Base-by-base conservation (phyloP, 805 yeast genomes). In the Candida mattraensis region DNA sequence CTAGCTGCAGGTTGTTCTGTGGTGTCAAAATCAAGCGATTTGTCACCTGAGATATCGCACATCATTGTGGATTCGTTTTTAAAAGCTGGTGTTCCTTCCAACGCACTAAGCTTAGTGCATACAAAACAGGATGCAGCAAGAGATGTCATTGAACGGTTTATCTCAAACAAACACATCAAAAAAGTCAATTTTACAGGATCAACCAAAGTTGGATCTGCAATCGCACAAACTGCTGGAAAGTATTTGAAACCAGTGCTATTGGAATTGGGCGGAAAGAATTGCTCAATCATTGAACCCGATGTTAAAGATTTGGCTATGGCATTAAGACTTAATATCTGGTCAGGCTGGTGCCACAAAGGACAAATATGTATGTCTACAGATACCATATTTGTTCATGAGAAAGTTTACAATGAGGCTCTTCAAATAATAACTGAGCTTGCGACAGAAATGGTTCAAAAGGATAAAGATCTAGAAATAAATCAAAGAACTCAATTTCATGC, bases 1-100 rank as follows among this genome's bases (percentile, higher is more conserved):
- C 52, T 71, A 36, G 68, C 69, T 25, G 76, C 76, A 9, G 76
- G 76, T 1, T 69, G 75, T 41, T 69, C 74, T 0, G 75, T 71
- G 9, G 50, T 70, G 13, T 40, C 61, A 23, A 70, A 69, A 39
- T 54, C 72, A 1, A 54, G 68, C 11, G 74, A 70, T 29, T 54
- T 61, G 35, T 54, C 72, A 3, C 64, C 75, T 0, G 28, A 35
- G 16, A 28, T 59, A 5, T 47, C 68, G 1, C 59, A 63, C 41
- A 25, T 67, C 9, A 41, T 61, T 7, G 65, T 57, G 4, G 50
- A 63, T 28, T 54, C 59, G 14, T 61, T 67, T 22, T 40, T 53
- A 14, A 60, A 58, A 7, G 67, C 68, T 3, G 74, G 73, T 4
- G 56, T 69, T 3, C 73, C 73, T 2, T 24, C 37, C 0, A 47